Percentiles rank a stretch among this genome's conserved stretches.
phyloP scores from a whole-genome alignment of 805 yeast species.

The Vanderwaltozyma yarrowii region DNA sequence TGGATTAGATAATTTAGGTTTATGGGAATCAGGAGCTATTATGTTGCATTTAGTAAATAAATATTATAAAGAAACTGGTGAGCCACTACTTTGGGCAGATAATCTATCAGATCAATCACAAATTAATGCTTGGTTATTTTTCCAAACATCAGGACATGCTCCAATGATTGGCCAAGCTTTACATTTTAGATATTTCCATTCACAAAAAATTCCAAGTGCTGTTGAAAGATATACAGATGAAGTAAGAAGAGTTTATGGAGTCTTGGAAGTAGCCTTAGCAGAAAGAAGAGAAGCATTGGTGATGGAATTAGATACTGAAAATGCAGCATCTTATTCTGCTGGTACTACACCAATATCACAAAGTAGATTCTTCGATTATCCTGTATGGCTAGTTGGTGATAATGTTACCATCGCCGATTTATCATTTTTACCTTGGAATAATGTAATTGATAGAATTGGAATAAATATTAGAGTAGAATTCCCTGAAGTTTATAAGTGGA shows the following conservation, averaged over 20 bases:
- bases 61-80: constrained; percentile 49
- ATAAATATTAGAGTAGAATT: constrained; percentile 78
- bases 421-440: constrained; percentile 94
- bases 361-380: constrained; percentile 80
- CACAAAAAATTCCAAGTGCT: constrained; percentile 76
- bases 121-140: constrained; percentile 81
- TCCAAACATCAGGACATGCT: constrained; percentile 94
- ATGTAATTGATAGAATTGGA: constrained; percentile 87
- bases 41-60: constrained; percentile 71
- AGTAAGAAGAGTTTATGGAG: constrained; percentile 88
- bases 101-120: constrained; percentile 72
- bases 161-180: constrained; percentile 98
- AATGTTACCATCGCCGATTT: constrained; percentile 76
- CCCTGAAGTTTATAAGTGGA: constrained; percentile 95
- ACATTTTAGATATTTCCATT: constrained; percentile 86
- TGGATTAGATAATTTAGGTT: constrained; percentile 61
- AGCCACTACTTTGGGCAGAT: constrained; percentile 66
- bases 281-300: constrained; percentile 84
- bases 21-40: constrained; percentile 96
- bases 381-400: constrained; percentile 93
- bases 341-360: constrained; percentile 84
- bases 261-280: constrained; percentile 88
- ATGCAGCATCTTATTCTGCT: constrained; percentile 76
- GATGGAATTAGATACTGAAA: constrained; percentile 81
- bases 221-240: constrained; percentile 87